Conservation (phyloP, 176 grass and related monocot species). For the Hsuehochloa calcarea region DNA sequence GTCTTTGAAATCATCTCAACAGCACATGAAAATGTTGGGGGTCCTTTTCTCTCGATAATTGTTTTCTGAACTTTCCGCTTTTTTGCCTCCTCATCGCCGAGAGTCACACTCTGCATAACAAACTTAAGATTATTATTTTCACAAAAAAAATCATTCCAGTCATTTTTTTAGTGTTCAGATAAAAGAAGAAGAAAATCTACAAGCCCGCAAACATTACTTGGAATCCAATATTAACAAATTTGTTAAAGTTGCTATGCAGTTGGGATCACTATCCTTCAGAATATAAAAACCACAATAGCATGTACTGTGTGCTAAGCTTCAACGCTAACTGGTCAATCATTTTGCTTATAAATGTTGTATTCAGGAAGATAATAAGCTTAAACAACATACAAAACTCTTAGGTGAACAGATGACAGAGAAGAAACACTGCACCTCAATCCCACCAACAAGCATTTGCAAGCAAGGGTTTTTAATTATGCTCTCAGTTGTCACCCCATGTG, state of each 20-base stretch:
- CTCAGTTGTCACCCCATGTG: conserved; percentile 94
- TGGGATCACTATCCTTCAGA: not conserved
- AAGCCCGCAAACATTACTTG: not conserved
- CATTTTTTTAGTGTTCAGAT: not conserved
- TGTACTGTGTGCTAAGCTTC: not conserved
- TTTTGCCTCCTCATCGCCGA: conserved; percentile 92
- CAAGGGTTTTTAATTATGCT: conserved; percentile 98
- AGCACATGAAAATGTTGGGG: conserved; percentile 93
- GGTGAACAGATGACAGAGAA: not conserved
- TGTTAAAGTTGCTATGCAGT: not conserved
- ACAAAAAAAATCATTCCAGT: not conserved
- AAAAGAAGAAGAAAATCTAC: not conserved
- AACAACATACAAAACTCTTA: conserved; percentile 12
- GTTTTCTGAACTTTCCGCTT: conserved; percentile 98
- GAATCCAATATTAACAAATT: not conserved
- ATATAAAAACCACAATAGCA: not conserved
- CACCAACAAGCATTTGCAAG: conserved; percentile 91
- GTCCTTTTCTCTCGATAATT: conserved; percentile 94
- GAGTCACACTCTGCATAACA: conserved; percentile 79
- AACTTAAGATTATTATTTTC: conserved; percentile 24
- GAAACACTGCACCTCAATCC: conserved; percentile 73
- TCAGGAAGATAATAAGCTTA: not conserved
- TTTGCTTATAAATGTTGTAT: not conserved
- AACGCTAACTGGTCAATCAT: not conserved
- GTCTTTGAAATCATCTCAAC: conserved; percentile 95